Evolutionary conservation across 768 basidiomycete species (phyloP).

Genomic region (Auricularia heimuer): DNA sequence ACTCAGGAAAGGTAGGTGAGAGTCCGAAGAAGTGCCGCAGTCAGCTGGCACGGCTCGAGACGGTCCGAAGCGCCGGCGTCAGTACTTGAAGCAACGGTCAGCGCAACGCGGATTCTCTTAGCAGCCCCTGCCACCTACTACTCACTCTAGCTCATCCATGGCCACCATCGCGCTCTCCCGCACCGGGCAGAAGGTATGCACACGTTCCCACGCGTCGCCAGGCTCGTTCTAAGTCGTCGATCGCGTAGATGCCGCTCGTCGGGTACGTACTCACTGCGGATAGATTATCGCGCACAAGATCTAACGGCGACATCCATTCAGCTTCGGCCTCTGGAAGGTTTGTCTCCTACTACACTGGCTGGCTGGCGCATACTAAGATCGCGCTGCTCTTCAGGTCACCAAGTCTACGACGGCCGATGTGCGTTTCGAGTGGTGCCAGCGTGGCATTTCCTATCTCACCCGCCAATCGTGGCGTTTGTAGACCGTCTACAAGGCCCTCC

Average conservation of each 20-base stretch:
- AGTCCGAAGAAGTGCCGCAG: neutral
- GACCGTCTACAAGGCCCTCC: constrained; percentile 80
- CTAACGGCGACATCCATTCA: constrained; percentile 15
- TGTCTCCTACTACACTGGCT: constrained; percentile 3
- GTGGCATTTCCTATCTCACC: too few species aligned
- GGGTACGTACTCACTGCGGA: constrained; percentile 36
- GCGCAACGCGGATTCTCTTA: neutral
- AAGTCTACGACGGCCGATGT: constrained; percentile 8
- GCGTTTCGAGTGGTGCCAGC: neutral
- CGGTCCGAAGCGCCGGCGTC: neutral
- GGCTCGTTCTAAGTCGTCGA: constrained; percentile 1
- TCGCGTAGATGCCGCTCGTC: constrained; percentile 54
- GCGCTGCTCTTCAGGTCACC: constrained; percentile 1
- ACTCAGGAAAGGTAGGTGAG: too few species aligned
- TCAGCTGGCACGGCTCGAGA: neutral
- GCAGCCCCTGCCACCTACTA: constrained; percentile 6
- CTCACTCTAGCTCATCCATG: constrained; percentile 27
- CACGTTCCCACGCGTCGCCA: neutral
- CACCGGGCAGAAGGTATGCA: constrained; percentile 46
- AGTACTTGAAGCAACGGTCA: neutral
- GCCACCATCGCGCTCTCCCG: constrained; percentile 44
- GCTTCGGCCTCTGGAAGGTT: constrained; percentile 68
- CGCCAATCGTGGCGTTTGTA: constrained; percentile 18
- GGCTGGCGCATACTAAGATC: neutral
- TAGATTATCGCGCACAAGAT: constrained; percentile 6